A percentile compares a stretch with the other conserved stretches of the same genome.
Evolutionary conservation across 371 early-diverging fungal species (phyloP).

Genomic region (Mucor plumbeus): DNA sequence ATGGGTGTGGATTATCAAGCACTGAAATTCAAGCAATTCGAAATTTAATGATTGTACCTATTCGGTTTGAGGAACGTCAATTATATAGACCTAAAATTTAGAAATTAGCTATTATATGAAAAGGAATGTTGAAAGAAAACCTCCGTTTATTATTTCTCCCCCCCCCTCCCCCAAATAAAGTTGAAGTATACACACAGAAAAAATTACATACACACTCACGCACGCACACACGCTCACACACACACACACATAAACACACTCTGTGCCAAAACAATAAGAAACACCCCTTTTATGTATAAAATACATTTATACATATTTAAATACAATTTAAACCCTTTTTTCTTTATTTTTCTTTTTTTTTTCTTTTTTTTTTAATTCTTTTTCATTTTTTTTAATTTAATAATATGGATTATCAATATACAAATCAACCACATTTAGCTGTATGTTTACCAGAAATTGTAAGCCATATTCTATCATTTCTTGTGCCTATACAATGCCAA

Average conservation of each 20-base stretch:
- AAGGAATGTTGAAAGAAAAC: slow-evolving; percentile 5
- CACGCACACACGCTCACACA: not conserved
- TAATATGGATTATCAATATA: not conserved
- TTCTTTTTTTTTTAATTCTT: slow-evolving; percentile 15
- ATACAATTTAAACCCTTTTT: slow-evolving; percentile 4
- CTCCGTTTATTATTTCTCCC: slow-evolving; percentile 4
- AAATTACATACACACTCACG: not conserved
- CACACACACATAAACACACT: not conserved
- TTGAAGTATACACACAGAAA: slow-evolving; percentile 2
- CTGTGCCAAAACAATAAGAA: slow-evolving; percentile 1
- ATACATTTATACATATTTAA: slow-evolving; percentile 5
- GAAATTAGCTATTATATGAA: slow-evolving; percentile 8
- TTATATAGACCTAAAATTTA: slow-evolving; percentile 39
- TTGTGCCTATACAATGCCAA: slow-evolving; percentile 15
- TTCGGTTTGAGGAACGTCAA: slow-evolving; percentile 46
- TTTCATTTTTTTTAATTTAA: slow-evolving; percentile 12
- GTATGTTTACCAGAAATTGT: slow-evolving; percentile 47
- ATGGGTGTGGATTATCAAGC: slow-evolving; percentile 29
- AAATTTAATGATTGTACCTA: slow-evolving; percentile 38
- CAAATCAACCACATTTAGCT: slow-evolving; percentile 31
- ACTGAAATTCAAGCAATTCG: slow-evolving; percentile 30
- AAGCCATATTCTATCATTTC: slow-evolving; percentile 39
- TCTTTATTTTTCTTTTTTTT: not conserved
- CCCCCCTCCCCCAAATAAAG: not conserved
- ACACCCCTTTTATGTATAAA: slow-evolving; percentile 1